A percentile compares a stretch with the other conserved stretches of the same genome.
These are phyloP conservation scores for Pigoraptor vietnamica DNA, from an alignment of 78 protist genomes.

Conservation along the genomic window DNA sequence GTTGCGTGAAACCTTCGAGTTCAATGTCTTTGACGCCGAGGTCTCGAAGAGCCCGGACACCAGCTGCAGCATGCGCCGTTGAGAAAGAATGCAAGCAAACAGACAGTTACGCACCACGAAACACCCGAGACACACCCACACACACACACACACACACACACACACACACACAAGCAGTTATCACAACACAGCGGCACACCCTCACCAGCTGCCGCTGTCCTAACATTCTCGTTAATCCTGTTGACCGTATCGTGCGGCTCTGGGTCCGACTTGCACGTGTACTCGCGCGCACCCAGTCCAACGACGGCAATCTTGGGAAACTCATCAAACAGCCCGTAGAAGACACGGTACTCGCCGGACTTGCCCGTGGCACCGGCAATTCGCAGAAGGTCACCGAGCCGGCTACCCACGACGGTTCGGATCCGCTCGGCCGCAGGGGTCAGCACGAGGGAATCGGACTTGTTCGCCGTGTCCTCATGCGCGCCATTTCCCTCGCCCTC, in stretches of 20 bases:
- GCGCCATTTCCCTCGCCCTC: not conserved
- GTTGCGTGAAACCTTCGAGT: not conserved
- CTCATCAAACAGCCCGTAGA: not conserved
- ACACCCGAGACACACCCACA: too few species aligned
- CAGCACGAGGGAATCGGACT: not conserved
- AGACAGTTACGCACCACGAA: too few species aligned
- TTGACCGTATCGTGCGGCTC: not conserved
- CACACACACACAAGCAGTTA: not conserved
- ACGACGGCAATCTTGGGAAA: not conserved
- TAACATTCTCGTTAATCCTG: not conserved
- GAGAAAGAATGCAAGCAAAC: too few species aligned
- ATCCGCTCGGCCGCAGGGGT: not conserved
- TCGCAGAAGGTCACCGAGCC: not conserved
- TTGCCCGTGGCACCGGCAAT: not conserved
- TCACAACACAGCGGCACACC: not conserved
- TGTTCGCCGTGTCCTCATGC: not conserved
- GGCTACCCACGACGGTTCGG: not conserved
- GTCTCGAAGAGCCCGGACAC: not conserved
- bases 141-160: too few species aligned
- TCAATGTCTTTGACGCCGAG: not conserved
- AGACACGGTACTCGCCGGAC: not conserved
- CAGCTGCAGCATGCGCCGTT: too few species aligned
- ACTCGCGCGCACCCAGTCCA: not conserved
- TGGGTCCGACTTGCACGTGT: not conserved
- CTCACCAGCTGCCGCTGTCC: not conserved